Evolutionary conservation across 306 rosid species (phyloP).

Genomic region (Begonia loranthoides): DNA sequence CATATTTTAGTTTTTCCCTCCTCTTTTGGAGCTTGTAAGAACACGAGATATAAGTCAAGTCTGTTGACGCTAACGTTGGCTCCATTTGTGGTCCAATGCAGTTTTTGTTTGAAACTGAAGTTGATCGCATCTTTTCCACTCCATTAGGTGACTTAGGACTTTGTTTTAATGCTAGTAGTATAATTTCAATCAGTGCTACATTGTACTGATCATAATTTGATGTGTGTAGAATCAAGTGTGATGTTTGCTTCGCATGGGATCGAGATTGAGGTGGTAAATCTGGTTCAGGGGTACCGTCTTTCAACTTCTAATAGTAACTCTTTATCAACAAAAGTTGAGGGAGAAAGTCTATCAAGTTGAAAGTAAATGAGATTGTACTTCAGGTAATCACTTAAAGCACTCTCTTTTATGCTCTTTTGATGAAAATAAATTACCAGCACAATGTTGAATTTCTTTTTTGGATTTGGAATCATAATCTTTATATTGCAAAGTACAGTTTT

Average conservation of each 20-base stretch:
- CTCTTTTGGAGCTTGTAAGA: no score
- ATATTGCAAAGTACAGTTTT: no score
- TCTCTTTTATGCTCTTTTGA: not conserved
- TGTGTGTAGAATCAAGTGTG: conserved; percentile 71
- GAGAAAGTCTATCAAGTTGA: conserved; percentile 76
- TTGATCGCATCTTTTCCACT: conserved; percentile 86
- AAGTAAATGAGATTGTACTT: conserved; percentile 75
- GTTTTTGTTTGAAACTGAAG: conserved; percentile 83
- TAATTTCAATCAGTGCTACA: conserved; percentile 7
- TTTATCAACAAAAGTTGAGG: conserved; percentile 66
- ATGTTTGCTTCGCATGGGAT: conserved; percentile 81
- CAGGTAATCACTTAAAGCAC: conserved; percentile 40
- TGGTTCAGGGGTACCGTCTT: conserved; percentile 73
- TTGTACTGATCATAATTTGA: conserved; percentile 20
- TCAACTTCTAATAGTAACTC: conserved; percentile 59
- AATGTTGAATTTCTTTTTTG: no score
- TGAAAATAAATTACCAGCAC: no score
- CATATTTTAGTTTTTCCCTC: no score
- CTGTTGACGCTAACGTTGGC: conserved; percentile 24
- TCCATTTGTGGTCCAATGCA: conserved; percentile 57
- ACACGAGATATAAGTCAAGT: conserved; percentile 46
- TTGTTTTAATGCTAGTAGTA: conserved; percentile 5
- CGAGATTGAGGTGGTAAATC: conserved; percentile 80
- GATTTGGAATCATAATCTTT: no score
- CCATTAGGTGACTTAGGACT: conserved; percentile 59